These are phyloP conservation scores for Camellia granthamiana DNA, from an alignment of 148 eudicot genomes.

Conservation along the genomic window DNA sequence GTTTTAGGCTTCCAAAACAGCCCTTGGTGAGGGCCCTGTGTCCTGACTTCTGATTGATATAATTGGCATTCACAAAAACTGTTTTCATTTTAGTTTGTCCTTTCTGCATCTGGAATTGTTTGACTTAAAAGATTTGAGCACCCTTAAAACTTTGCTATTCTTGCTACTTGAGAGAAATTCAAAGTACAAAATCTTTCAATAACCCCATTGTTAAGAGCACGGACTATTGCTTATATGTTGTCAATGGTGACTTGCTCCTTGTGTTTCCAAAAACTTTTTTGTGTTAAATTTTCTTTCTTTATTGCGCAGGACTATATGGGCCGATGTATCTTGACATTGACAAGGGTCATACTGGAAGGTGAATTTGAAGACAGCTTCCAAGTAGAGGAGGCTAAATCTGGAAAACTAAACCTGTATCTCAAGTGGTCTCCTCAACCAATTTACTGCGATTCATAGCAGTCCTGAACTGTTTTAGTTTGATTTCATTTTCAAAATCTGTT, in stretches of 20 bases:
- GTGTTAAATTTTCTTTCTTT: not conserved
- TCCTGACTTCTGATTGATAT: no score
- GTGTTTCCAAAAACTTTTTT: not conserved
- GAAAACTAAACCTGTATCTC: constrained; percentile 57
- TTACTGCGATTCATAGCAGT: constrained; percentile 55
- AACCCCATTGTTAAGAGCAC: not conserved
- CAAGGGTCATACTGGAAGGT: constrained; percentile 81
- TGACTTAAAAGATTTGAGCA: no score
- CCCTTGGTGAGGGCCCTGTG: no score
- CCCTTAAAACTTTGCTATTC: no score
- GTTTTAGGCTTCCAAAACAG: no score
- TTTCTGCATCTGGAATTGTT: no score
- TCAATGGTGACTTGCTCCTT: not conserved
- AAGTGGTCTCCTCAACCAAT: constrained; percentile 92
- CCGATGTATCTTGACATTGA: constrained; percentile 86
- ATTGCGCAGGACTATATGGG: constrained; percentile 84
- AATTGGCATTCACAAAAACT: no score
- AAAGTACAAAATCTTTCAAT: not conserved
- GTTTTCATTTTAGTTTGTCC: no score
- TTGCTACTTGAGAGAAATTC: not conserved
- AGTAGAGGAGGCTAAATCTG: constrained; percentile 76
- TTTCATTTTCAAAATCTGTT: no score
- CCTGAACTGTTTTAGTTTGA: not conserved
- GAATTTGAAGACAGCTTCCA: constrained; percentile 71
- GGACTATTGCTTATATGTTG: not conserved